These are phyloP conservation scores for Suillus lakei DNA, from an alignment of 768 basidiomycete species.

Conservation along the genomic window DNA sequence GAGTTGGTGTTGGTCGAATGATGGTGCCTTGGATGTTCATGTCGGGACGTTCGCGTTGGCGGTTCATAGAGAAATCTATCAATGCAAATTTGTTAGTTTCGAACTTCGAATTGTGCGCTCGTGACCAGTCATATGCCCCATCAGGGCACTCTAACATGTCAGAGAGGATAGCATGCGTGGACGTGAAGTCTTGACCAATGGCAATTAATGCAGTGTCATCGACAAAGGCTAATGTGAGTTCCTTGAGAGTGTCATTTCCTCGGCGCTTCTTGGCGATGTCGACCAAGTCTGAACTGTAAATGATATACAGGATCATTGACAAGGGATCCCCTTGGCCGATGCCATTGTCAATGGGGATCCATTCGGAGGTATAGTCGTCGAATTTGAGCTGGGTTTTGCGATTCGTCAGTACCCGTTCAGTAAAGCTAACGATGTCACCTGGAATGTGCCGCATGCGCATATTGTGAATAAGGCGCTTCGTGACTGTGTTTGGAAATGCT, in stretches of 20 bases:
- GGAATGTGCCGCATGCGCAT: conserved; percentile 30
- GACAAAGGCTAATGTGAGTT: conserved; percentile 29
- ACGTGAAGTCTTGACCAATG: conserved; percentile 6
- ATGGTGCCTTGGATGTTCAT: neutral
- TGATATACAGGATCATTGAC: conserved; percentile 28
- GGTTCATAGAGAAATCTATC: neutral
- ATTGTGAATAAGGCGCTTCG: conserved; percentile 35
- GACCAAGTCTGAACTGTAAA: conserved; percentile 31
- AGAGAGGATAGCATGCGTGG: no score
- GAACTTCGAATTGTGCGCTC: conserved; percentile 21
- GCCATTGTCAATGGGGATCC: conserved; percentile 11
- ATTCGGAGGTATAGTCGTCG: conserved; percentile 18
- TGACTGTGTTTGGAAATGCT: conserved; percentile 45
- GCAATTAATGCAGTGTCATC: conserved; percentile 32
- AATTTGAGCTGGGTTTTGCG: conserved; percentile 16
- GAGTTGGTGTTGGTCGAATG: neutral
- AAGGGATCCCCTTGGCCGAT: conserved; percentile 36
- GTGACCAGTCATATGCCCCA: conserved; percentile 18
- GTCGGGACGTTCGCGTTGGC: accelerated
- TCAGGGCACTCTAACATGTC: conserved; percentile 26
- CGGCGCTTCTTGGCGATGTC: conserved; percentile 10
- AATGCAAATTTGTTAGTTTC: conserved; percentile 20
- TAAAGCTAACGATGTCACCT: conserved; percentile 4
- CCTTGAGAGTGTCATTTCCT: neutral
- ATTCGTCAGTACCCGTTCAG: conserved; percentile 14